Evolutionary conservation across 202 grass and related monocot genomes (phyloP).

Genomic region (Schoenoplectus triqueter): DNA sequence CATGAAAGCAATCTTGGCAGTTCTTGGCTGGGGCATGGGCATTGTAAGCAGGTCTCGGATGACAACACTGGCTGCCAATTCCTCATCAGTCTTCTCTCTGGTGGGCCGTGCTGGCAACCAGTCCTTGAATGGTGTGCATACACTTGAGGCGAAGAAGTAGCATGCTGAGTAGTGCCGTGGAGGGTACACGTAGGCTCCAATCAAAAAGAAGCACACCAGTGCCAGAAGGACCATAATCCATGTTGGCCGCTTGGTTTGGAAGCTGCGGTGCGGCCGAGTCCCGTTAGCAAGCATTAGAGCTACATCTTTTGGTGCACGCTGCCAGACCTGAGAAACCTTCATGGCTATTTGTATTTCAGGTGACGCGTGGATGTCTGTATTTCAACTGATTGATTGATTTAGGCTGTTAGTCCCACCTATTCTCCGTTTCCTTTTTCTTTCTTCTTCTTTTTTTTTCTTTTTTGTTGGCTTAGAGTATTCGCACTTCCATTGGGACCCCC

Average conservation of each 20-base stretch:
- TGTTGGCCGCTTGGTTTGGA: constrained; percentile 63
- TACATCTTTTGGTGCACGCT: constrained; percentile 51
- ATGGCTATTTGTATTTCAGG: constrained; percentile 21
- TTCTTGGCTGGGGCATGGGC: constrained; percentile 59
- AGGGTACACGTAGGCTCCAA: constrained; percentile 75
- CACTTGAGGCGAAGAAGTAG: constrained; percentile 72
- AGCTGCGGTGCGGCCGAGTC: constrained; percentile 48
- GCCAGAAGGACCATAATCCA: constrained; percentile 85
- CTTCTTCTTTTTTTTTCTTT: not conserved
- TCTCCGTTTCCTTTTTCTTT: not conserved
- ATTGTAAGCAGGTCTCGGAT: constrained; percentile 70
- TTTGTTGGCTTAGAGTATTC: not conserved
- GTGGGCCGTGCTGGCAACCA: constrained; percentile 69
- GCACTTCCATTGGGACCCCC: constrained; percentile 26
- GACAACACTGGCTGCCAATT: constrained; percentile 65
- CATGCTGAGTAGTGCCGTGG: constrained; percentile 67
- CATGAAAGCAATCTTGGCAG: constrained; percentile 90
- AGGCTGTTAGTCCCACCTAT: not conserved
- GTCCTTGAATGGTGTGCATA: constrained; percentile 69
- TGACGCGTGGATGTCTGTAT: not conserved
- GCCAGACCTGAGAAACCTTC: constrained; percentile 43
- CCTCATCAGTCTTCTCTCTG: constrained; percentile 70
- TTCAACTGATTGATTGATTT: not conserved
- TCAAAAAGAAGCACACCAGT: constrained; percentile 61
- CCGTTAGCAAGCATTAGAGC: constrained; percentile 53